Conservation (phyloP, 495 filamentous ascomycete genomes). For the Coniosporium apollinis region DNA sequence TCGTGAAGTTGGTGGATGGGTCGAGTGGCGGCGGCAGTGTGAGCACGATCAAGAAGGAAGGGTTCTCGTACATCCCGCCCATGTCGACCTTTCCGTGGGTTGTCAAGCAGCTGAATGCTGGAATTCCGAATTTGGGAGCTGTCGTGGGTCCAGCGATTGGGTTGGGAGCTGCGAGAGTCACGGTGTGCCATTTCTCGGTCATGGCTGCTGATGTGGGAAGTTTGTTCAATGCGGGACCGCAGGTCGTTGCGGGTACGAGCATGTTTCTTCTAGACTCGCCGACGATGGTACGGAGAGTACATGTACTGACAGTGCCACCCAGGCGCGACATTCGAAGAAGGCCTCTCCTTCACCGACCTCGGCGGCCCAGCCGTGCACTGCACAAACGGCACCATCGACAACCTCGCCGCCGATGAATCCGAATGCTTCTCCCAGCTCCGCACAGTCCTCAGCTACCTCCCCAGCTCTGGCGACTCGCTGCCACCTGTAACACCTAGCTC, state of each 20-base stretch:
- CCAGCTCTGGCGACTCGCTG: slow-evolving; percentile 35
- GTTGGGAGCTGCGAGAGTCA: slow-evolving; percentile 42
- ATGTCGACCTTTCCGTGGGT: slow-evolving; percentile 22
- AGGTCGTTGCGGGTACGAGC: slow-evolving; percentile 34
- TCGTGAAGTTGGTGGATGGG: slow-evolving; percentile 47
- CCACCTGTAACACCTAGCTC: slow-evolving; percentile 31
- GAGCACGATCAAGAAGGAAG: slow-evolving; percentile 36
- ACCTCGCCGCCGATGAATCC: slow-evolving; percentile 40
- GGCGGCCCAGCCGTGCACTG: slow-evolving; percentile 44
- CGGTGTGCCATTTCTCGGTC: slow-evolving; percentile 46
- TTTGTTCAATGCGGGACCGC: slow-evolving; percentile 46
- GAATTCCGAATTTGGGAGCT: slow-evolving; percentile 45
- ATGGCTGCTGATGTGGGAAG: slow-evolving; percentile 46
- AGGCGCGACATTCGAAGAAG: slow-evolving; percentile 43
- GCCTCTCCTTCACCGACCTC: slow-evolving; percentile 35
- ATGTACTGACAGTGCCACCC: not conserved
- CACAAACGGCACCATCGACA: slow-evolving; percentile 49
- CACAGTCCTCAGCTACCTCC: slow-evolving; percentile 36
- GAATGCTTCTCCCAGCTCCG: slow-evolving; percentile 44
- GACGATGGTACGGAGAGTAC: not conserved
- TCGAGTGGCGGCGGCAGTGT: slow-evolving; percentile 45
- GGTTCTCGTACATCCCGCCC: slow-evolving; percentile 41
- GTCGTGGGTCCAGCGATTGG: slow-evolving; percentile 47
- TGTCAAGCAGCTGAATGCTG: slow-evolving; percentile 32
- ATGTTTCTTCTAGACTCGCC: not conserved